A percentile compares a stretch with the other conserved stretches of the same genome.
Evolutionary conservation across 1,139 yeast species (phyloP).

Genomic region (Geotrichum histeridarum): DNA sequence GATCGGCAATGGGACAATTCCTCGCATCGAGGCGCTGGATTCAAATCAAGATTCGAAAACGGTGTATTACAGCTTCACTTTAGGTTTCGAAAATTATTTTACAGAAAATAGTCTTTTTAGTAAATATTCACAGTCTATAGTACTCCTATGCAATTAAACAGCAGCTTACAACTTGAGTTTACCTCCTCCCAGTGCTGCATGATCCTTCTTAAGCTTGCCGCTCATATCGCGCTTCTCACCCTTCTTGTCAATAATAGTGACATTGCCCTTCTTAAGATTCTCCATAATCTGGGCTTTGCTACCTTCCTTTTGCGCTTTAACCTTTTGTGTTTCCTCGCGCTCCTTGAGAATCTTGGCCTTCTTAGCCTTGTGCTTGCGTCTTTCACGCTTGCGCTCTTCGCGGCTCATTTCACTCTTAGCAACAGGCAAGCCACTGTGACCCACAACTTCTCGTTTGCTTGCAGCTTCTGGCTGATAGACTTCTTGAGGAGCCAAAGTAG

Average conservation of each 20-base stretch:
- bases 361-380: conserved; percentile 83
- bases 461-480: conserved; percentile 60
- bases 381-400: conserved; percentile 80
- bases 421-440: conserved; percentile 76
- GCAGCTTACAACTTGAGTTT: conserved; percentile 32
- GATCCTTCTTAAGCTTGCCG: conserved; percentile 57
- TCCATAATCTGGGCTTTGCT: conserved; percentile 62
- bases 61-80: conserved; percentile 39
- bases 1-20: conserved; percentile 39
- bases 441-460: conserved; percentile 55
- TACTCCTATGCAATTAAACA: conserved; percentile 1
- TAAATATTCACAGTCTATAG: background rate
- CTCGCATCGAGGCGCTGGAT: conserved; percentile 32
- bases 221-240: conserved; percentile 72
- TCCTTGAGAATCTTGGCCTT: conserved; percentile 52
- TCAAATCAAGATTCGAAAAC: conserved; percentile 35
- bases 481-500: conserved; percentile 94
- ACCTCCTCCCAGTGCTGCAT: conserved; percentile 26
- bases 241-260: conserved; percentile 70
- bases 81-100: conserved; percentile 34
- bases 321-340: conserved; percentile 36
- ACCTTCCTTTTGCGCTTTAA: conserved; percentile 45
- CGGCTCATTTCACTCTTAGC: conserved; percentile 78
- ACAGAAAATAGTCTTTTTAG: conserved; percentile 25
- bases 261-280: conserved; percentile 67